Conservation (phyloP, 164 flowering plant species). For the Nymphaea thermarum region DNA sequence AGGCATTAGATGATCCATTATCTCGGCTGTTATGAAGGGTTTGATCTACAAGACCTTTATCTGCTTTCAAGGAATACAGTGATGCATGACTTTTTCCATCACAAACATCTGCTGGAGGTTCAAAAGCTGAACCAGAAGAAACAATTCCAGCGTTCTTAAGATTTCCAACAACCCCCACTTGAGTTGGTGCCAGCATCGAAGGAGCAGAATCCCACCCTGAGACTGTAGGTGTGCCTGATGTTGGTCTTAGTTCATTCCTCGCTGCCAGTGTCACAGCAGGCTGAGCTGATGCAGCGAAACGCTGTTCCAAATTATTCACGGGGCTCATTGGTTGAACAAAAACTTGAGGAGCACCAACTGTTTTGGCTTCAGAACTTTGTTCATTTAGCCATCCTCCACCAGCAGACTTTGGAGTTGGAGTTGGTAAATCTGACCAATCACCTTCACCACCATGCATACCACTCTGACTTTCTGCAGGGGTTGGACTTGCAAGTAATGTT, state of each 20-base stretch:
- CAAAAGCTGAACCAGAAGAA: background rate
- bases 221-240: background rate
- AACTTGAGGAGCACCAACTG: background rate
- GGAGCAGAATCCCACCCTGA: background rate
- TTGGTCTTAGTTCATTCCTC: background rate
- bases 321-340: background rate
- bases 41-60: background rate
- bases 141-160: background rate
- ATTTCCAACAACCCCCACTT: background rate
- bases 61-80: background rate
- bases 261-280: background rate
- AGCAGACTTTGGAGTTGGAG: constrained; percentile 18
- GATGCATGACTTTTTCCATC: background rate
- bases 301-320: background rate
- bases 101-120: background rate
- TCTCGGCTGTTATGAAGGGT: background rate
- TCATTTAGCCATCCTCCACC: background rate
- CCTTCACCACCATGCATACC: constrained; percentile 2
- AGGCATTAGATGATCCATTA: background rate
- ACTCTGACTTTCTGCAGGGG: background rate
- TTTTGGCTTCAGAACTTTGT: background rate
- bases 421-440: constrained; percentile 17
- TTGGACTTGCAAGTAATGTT: background rate
- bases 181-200: background rate
- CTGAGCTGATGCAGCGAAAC: background rate